Base-by-base conservation (phyloP, 768 basidiomycete genomes). In the Ramaria rubella region DNA sequence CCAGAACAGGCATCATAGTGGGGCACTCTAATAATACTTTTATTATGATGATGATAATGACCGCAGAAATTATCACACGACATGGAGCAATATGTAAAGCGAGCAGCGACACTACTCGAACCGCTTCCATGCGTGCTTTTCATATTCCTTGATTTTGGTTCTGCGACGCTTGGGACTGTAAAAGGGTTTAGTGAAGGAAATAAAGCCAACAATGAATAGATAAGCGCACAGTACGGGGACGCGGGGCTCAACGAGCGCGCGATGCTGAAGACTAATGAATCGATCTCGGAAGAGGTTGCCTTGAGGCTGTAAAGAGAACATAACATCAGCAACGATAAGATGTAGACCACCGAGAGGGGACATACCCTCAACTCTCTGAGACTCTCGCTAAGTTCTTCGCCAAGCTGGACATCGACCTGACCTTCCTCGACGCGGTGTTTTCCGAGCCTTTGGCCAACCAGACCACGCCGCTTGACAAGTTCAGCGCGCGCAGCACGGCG, bases 231-330 rank as follows among this genome's bases (percentile, higher is more conserved):
- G 56, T 36, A 92, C 82, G 24, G 78, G 86, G n/a, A 81, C 80
- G 17, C 92, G 83, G 17, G 94, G 93, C 66, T 96, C 94, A 49
- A 95, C 73, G 36, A 94, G 76, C 0, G 88, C 90, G 27, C 92
- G 79, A 59, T 94, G 88, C 64, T 95, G 93, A 65, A 96, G 72
- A 66, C 87, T 92, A 29, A 86, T 70, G 73, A 92, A 93, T 1
- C 91, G 82, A 67, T 96, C 94, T 23, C 84, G 80, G 79, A 95
- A 95, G 31, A 94, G 72, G 67, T 95, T 96, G 24, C 94, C 94
- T 74, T 96, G 93, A 17, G 90, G 90, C 93, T 95, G 59, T 30
- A 50, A 21, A 55, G 27, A 24, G 15, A n/a, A n/a, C n/a, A n/a
- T 29, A 27, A 2, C 6, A 30, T 6, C 4, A 48, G n/a, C 21